Evolutionary conservation across 768 basidiomycete genomes (phyloP).

Genomic region (Mycena rosella): DNA sequence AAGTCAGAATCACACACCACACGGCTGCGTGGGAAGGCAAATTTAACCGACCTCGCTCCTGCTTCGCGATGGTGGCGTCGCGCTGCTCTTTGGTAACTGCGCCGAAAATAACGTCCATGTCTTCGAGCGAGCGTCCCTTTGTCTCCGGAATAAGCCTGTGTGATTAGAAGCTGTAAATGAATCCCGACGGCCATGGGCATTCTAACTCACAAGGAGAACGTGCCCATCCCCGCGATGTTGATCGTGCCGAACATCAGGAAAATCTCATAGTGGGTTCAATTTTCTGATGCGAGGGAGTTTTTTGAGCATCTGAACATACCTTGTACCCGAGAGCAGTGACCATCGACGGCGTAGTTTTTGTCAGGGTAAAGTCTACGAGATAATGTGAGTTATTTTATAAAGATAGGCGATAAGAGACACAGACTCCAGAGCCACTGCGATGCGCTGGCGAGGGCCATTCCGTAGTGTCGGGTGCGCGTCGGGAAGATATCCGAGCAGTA

Average conservation of each 20-base stretch:
- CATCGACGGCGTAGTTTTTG: conserved; percentile 78
- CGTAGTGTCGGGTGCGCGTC: conserved; percentile 85
- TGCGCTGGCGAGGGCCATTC: conserved; percentile 78
- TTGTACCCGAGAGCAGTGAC: conserved; percentile 75
- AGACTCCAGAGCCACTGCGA: conserved; percentile 89
- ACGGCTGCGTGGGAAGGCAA: too few species aligned
- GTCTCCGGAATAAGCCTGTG: conserved; percentile 71
- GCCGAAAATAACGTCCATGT: conserved; percentile 70
- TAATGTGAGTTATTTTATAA: not conserved
- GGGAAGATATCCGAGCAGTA: conserved; percentile 90
- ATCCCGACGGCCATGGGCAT: too few species aligned
- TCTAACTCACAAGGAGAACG: conserved; percentile 69
- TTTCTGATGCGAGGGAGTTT: not conserved
- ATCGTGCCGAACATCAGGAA: conserved; percentile 84
- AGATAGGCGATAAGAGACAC: conserved; percentile 38
- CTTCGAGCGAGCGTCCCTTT: conserved; percentile 67
- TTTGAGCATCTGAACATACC: not conserved
- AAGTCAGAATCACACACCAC: not conserved
- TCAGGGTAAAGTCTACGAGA: conserved; percentile 73
- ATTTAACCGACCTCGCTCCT: conserved; percentile 52
- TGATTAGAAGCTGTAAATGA: too few species aligned
- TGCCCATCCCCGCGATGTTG: conserved; percentile 77
- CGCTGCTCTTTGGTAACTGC: conserved; percentile 67
- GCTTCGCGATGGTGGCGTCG: conserved; percentile 62
- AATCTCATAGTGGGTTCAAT: conserved; percentile 44